These are phyloP conservation scores for Lipomyces spencermartinsiae DNA, from an alignment of 805 yeast genomes.

Conservation along the genomic window DNA sequence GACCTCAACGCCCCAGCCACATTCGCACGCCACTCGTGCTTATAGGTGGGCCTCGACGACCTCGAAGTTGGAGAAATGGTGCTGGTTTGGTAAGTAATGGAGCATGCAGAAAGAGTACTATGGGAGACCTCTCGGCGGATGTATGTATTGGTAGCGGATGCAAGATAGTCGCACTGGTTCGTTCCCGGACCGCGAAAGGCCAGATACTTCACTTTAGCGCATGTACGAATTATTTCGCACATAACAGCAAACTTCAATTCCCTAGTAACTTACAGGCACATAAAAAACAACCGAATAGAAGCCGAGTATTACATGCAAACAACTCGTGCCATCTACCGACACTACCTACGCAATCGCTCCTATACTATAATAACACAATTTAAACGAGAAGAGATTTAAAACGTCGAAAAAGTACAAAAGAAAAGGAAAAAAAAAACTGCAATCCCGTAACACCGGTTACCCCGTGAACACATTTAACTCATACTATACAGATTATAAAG, in stretches of 20 bases:
- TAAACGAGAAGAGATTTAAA: background rate
- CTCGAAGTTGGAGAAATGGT: too few relatives aligned
- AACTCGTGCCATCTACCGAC: background rate
- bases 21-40: too few relatives aligned
- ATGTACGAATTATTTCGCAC: background rate
- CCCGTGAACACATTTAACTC: background rate
- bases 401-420: background rate
- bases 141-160: too few relatives aligned
- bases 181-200: too few relatives aligned
- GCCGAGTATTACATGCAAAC: background rate
- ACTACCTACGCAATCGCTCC: background rate
- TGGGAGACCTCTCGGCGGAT: too few relatives aligned
- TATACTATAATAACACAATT: conserved; percentile 1
- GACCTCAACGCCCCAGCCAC: background rate
- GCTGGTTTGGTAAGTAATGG: too few relatives aligned
- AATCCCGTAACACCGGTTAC: background rate
- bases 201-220: too few relatives aligned
- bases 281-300: background rate
- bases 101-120: too few relatives aligned
- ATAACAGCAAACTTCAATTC: background rate
- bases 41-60: too few relatives aligned
- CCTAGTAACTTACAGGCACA: background rate
- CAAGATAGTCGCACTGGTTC: too few relatives aligned
- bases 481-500: background rate
- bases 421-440: background rate